Percentiles rank a stretch among this genome's conserved stretches.
Conservation (phyloP, 1,284 basidiomycete genomes). For the Ceratobasidium sp. region DNA sequence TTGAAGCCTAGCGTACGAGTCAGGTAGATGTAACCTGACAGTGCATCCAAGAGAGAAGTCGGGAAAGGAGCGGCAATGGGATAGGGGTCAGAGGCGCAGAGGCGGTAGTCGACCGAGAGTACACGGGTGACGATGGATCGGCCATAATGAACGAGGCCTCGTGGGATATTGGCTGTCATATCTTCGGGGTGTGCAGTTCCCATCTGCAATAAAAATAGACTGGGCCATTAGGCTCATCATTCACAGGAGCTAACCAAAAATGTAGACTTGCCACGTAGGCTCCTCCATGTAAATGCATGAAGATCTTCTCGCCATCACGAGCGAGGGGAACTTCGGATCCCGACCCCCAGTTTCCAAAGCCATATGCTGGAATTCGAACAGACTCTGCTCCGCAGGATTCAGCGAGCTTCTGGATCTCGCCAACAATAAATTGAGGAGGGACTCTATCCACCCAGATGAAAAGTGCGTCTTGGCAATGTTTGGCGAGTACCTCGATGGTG, state of each 20-base stretch:
- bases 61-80: slow-evolving; percentile 59
- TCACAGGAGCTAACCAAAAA: too few relatives aligned
- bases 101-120: slow-evolving; percentile 59
- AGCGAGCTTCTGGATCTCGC: slow-evolving; percentile 56
- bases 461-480: slow-evolving; percentile 4
- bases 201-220: not conserved
- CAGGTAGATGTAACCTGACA: slow-evolving; percentile 67
- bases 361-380: slow-evolving; percentile 62
- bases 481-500: not conserved
- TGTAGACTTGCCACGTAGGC: slow-evolving; percentile 35
- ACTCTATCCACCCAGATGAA: slow-evolving; percentile 59
- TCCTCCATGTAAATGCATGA: slow-evolving; percentile 37
- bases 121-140: slow-evolving; percentile 43
- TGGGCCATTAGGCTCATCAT: too few relatives aligned
- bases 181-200: slow-evolving; percentile 39
- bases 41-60: slow-evolving; percentile 64
- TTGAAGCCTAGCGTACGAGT: slow-evolving; percentile 54
- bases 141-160: slow-evolving; percentile 11
- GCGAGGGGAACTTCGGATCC: not conserved
- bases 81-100: slow-evolving; percentile 52
- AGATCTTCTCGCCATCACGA: slow-evolving; percentile 21
- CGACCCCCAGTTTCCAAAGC: slow-evolving; percentile 46
- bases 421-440: slow-evolving; percentile 54
- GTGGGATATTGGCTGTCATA: slow-evolving; percentile 31
- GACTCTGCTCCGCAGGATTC: slow-evolving; percentile 52